These are phyloP conservation scores for Lithohypha guttulata DNA, from an alignment of 2,329 filamentous ascomycete genomes.

Conservation along the genomic window DNA sequence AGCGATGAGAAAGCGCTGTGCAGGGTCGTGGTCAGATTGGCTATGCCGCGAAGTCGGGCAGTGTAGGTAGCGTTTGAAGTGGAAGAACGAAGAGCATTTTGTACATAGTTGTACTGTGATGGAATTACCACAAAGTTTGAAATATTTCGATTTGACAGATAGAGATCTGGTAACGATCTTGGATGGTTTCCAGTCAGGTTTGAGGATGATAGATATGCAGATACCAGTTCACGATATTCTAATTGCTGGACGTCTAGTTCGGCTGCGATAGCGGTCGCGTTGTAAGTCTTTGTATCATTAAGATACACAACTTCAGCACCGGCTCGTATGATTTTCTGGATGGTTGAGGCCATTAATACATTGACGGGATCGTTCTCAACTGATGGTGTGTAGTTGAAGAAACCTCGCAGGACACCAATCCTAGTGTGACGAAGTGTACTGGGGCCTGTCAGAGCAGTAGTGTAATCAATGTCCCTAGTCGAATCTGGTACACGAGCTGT, in stretches of 20 bases:
- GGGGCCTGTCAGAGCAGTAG: constrained; percentile 30
- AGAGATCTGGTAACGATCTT: constrained; percentile 12
- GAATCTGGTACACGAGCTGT: constrained; percentile 37
- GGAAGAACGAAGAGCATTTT: constrained; percentile 41
- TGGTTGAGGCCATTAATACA: constrained; percentile 38
- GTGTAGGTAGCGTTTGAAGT: constrained; percentile 42
- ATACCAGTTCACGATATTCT: constrained; percentile 48
- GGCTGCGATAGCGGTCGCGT: constrained; percentile 39
- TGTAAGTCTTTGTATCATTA: constrained; percentile 36
- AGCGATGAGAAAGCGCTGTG: constrained; percentile 40
- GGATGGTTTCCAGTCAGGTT: constrained; percentile 36
- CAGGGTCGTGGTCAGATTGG: constrained; percentile 42
- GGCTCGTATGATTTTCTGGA: constrained; percentile 35
- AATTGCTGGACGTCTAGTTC: constrained; percentile 49
- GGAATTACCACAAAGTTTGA: constrained; percentile 51
- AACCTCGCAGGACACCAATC: constrained; percentile 44
- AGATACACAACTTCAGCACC: constrained; percentile 45
- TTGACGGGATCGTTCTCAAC: constrained; percentile 50
- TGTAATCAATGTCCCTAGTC: constrained; percentile 38
- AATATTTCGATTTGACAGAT: constrained; percentile 23
- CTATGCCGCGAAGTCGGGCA: constrained; percentile 38
- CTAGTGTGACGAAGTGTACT: constrained; percentile 28
- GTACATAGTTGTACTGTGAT: constrained; percentile 45
- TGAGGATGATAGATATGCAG: constrained; percentile 43
- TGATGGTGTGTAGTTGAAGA: constrained; percentile 44